Evolutionary conservation across 2,329 filamentous ascomycete genomes (phyloP), one percentile per base, ranked within the genome.

Genomic region (Epichloe coenophiala): DNA sequence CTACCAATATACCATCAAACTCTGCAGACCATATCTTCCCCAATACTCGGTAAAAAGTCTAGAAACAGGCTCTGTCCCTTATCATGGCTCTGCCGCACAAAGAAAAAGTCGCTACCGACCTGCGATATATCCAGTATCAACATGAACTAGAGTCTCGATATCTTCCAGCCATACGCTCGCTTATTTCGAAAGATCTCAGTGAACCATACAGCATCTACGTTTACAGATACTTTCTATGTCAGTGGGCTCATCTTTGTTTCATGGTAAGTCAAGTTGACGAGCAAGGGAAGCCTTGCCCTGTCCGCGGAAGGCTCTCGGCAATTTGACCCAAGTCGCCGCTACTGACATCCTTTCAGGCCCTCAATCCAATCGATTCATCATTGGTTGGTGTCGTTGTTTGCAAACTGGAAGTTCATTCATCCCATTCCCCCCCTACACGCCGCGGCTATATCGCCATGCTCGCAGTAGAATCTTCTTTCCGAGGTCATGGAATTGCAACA

Each of bases 171-270:
- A 96, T 98, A 67, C 83, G 91, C 50, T 83, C 90, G 51, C 72
- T 98, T 63, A 98, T 98, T 61, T 93, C 90, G 43, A 95, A 91
- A 61, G 93, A 97, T 64, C 77, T 98, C 47, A 97, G 91, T 59
- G 93, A 98, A 67, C 93, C 93, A 1, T 98, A 98, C 67, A 97
- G 91, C 69, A 97, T 98, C 65, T 98, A 98, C 71, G 93, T 98
- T 52, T 98, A 97, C 68, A 83, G 93, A 35, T 98, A 98, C 67
- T 98, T 98, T 61, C 73, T 98, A 17, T 95, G 94, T 64, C 89
- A 97, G 77, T 98, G 93, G 93, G 86, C 87, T 5, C 85, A 97
- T 63, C 72, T 98, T n/a, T 98, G 93, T 68, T 97, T 88, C 68
- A 87, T 97, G 82, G 89, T 91, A 36, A 53, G 61, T 55, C 15